Conservation (phyloP, 2,329 filamentous ascomycete genomes). For the Didymella keratinophila region DNA sequence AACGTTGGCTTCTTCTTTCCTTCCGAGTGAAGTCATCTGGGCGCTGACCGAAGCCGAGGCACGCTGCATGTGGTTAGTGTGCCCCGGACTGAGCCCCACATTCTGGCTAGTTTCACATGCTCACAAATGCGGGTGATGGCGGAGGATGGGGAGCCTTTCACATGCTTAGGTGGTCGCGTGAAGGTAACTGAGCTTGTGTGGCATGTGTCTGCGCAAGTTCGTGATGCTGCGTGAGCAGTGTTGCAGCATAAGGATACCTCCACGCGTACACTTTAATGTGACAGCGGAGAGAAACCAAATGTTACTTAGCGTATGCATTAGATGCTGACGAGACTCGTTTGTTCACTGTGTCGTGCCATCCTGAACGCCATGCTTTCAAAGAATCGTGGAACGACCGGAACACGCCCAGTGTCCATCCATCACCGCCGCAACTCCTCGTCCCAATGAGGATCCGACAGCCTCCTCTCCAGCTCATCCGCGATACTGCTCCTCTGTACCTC, state of each 20-base stretch:
- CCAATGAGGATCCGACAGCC: conserved; percentile 38
- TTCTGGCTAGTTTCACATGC: conserved; percentile 23
- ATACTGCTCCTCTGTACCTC: conserved; percentile 85
- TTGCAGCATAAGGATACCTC: not conserved
- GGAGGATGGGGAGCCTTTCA: conserved; percentile 27
- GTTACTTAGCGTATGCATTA: not conserved
- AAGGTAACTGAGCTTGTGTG: conserved; percentile 5
- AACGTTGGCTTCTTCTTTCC: conserved; percentile 13
- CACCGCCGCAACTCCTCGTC: conserved; percentile 26
- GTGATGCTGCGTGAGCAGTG: not conserved
- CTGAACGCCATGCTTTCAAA: conserved; percentile 41
- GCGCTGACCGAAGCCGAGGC: conserved; percentile 19
- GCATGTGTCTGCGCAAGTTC: conserved; percentile 8
- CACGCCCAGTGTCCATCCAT: not conserved
- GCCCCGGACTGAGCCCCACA: conserved; percentile 16
- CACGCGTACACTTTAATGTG: not conserved
- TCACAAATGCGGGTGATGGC: conserved; percentile 1
- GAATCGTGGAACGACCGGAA: not conserved
- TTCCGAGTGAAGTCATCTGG: conserved; percentile 21
- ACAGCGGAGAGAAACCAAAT: not conserved
- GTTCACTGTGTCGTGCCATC: not conserved
- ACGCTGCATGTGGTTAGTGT: conserved; percentile 14
- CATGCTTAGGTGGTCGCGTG: conserved; percentile 22
- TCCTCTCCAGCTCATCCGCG: conserved; percentile 72
- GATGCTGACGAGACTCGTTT: not conserved